Conservation (phyloP, 352 stramenopile genomes). For the Paralagenidium karlingii region DNA sequence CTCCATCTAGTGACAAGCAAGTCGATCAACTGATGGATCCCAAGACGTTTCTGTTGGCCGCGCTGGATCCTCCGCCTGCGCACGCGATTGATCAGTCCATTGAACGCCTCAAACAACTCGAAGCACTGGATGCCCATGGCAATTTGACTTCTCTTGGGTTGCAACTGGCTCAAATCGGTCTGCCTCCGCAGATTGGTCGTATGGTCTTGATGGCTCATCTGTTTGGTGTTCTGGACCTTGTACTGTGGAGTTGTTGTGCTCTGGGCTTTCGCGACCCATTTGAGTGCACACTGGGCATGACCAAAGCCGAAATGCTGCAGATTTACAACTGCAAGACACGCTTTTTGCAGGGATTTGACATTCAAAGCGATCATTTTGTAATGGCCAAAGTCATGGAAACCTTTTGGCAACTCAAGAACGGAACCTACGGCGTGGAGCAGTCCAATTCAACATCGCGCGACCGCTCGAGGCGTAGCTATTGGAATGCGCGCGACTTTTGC, state of each 20-base stretch:
- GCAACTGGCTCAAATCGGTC: conserved; percentile 61
- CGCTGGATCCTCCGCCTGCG: conserved; percentile 88
- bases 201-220: conserved; percentile 58
- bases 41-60: conserved; percentile 83
- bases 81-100: conserved; percentile 86
- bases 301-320: conserved; percentile 30
- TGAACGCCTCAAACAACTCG: conserved; percentile 74
- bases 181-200: conserved; percentile 58
- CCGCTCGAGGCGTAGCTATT: conserved; percentile 18
- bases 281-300: conserved; percentile 55
- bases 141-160: conserved; percentile 53
- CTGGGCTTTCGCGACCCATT: conserved; percentile 73
- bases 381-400: conserved; percentile 51
- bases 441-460: too few relatives aligned
- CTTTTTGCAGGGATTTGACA: conserved; percentile 21
- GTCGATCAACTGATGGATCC: conserved; percentile 39
- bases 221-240: conserved; percentile 43
- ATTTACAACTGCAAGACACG: conserved; percentile 39
- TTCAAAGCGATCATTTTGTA: conserved; percentile 66
- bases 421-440: too few relatives aligned
- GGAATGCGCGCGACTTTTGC: conserved; percentile 40
- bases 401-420: conserved; percentile 28
- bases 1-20: conserved; percentile 68
- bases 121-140: conserved; percentile 24
- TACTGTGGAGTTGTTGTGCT: conserved; percentile 51